Percentiles rank a stretch among this genome's conserved stretches.
Conservation (phyloP, 2,329 filamentous ascomycete species). For the Arthrinium puccinioides region DNA sequence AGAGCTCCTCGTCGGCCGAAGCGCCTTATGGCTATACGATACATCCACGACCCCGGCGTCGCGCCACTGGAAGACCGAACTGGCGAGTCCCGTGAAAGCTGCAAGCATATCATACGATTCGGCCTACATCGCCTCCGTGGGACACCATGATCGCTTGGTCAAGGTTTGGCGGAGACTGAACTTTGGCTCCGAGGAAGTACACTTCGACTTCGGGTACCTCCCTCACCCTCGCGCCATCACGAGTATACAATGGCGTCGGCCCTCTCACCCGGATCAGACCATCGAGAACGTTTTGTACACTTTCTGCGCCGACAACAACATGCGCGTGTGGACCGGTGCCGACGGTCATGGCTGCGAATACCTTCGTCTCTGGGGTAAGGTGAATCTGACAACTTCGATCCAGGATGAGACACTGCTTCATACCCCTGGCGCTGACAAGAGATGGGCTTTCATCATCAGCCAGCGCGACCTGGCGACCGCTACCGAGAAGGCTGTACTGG, state of each 20-base stretch:
- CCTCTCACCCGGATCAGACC: constrained; percentile 68
- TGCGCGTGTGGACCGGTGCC: constrained; percentile 77
- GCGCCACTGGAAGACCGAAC: constrained; percentile 64
- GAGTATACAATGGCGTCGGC: constrained; percentile 76
- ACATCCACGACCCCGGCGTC: constrained; percentile 38
- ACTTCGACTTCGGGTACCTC: constrained; percentile 87
- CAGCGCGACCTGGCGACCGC: constrained; percentile 71
- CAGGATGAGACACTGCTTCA: constrained; percentile 28
- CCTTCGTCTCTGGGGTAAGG: constrained; percentile 70
- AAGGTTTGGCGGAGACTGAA: constrained; percentile 89
- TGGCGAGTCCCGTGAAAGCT: constrained; percentile 67
- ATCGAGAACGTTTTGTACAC: constrained; percentile 88
- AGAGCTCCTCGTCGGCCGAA: constrained; percentile 75
- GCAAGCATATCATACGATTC: constrained; percentile 82
- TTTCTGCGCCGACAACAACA: constrained; percentile 69
- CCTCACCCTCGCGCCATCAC: constrained; percentile 79
- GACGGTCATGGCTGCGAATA: constrained; percentile 66
- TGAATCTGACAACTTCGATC: constrained; percentile 70
- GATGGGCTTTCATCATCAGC: constrained; percentile 77
- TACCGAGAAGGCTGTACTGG: constrained; percentile 68
- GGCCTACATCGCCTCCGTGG: constrained; percentile 75
- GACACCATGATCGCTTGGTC: constrained; percentile 70
- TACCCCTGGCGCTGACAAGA: constrained; percentile 26
- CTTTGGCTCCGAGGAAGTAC: constrained; percentile 74
- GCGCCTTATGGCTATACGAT: constrained; percentile 61